Conservation (phyloP, 441 rosid species). For the Metrosideros polymorpha region DNA sequence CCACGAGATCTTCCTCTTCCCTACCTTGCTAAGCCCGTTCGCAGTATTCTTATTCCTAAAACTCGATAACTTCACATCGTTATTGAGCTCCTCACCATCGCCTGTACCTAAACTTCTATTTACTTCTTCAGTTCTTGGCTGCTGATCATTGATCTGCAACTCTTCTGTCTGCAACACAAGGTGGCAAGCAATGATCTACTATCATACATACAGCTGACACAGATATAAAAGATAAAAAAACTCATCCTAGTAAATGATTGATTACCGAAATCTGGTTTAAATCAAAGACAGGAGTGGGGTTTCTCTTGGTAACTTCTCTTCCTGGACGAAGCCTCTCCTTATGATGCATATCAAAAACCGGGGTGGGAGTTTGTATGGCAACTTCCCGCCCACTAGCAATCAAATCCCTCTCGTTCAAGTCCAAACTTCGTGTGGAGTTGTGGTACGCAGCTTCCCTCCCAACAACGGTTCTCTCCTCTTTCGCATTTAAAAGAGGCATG, state of each 20-base stretch:
- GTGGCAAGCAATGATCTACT: not conserved
- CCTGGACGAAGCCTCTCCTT: constrained; percentile 37
- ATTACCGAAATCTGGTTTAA: constrained; percentile 82
- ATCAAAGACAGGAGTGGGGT: constrained; percentile 47
- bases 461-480: not conserved
- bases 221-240: not conserved
- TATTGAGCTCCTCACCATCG: constrained; percentile 36
- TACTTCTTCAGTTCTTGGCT: constrained; percentile 29
- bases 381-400: not conserved
- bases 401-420: constrained; percentile 27
- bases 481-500: not conserved
- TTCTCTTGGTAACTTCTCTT: constrained; percentile 25
- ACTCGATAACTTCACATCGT: constrained; percentile 38
- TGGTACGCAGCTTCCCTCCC: constrained; percentile 1
- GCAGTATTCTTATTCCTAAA: constrained; percentile 39
- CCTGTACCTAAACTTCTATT: constrained; percentile 22
- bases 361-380: not conserved
- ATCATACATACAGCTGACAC: not conserved
- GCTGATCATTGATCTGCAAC: constrained; percentile 24
- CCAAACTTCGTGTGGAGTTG: constrained; percentile 17
- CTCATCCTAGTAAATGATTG: not conserved
- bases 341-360: not conserved
- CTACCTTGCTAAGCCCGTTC: constrained; percentile 40
- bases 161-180: constrained; percentile 57
- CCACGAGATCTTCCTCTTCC: constrained; percentile 94